Base-by-base conservation (phyloP, 2,329 filamentous ascomycete species). In the Cladosporium phlei region DNA sequence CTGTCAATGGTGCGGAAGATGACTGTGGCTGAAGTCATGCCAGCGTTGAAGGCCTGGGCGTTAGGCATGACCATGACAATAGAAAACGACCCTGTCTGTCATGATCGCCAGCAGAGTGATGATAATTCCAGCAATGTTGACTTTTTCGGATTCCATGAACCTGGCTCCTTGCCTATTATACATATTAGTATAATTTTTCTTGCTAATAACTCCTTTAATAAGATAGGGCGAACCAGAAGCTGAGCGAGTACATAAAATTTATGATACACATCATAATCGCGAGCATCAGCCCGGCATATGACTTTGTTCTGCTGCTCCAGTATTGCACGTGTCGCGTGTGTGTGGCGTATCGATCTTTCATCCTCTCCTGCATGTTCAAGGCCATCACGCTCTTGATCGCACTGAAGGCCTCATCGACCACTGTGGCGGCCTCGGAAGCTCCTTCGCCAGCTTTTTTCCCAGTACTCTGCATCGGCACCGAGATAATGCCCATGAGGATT, bases 1-100 rank as follows among this genome's bases (percentile, higher is more conserved):
- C 91, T 83, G 65, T 95, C 89, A 55, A 96, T 95, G 2, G 88
- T 94, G 63, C 81, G 85, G 71, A 84, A 95, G 51, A 96, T 94
- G 70, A 95, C 95, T 44, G 80, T 79, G 5, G 87, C 88, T 1
- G 91, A 89, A 22, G 87, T 86, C 6, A 91, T 70, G 30, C 82
- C 86, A 24, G 89, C 85, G 63, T 93, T 87, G 3, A 83, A 67
- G 57, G 73, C 74, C 95, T 88, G 1, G 91, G 79, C 96, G 83
- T 65, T 95, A 8, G 42, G 42, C 10, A 32, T 56, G 55, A 14
- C 61, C 56, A 22, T 60, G 52, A 3, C 39, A 40, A 17, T 57
- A 55, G 46, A 62, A 44, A 14, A 55, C 46, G 39, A 62, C 63
- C 11, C 70, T 68, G 24, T 71, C 70, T 68, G 24, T 71, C 63